These are phyloP conservation scores for Lasiodiplodia hormozganensis DNA, from an alignment of 2,329 filamentous ascomycete genomes.

Conservation along the genomic window DNA sequence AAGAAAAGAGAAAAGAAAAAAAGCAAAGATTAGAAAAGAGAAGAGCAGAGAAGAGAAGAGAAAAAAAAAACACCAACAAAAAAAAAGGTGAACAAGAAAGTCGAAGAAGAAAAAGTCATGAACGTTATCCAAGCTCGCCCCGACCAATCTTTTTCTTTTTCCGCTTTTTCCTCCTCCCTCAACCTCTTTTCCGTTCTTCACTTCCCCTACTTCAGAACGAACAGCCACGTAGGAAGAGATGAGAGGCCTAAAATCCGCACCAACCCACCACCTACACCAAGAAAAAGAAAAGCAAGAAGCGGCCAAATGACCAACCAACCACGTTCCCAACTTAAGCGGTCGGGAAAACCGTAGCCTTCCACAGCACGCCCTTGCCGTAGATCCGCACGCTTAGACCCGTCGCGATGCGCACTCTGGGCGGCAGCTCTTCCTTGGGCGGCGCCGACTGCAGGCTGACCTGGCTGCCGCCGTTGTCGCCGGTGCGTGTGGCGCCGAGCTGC, in stretches of 20 bases:
- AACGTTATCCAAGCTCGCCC: conserved; percentile 15
- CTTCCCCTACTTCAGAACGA: background rate
- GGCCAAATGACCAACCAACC: background rate
- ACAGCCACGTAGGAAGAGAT: too few relatives aligned
- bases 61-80: background rate
- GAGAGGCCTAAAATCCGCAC: background rate
- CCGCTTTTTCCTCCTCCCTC: background rate
- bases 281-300: background rate
- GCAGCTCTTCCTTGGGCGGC: conserved; percentile 47
- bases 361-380: conserved; percentile 55
- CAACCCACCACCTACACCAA: background rate
- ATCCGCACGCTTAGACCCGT: conserved; percentile 57
- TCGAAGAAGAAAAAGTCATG: background rate
- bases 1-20: background rate
- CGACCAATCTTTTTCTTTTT: background rate
- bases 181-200: background rate
- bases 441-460: conserved; percentile 26
- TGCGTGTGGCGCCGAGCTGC: conserved; percentile 5
- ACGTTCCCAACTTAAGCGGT: background rate
- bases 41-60: background rate
- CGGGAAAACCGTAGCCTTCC: conserved; percentile 55
- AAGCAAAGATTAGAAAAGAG: background rate
- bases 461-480: conserved; percentile 23
- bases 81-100: conserved; percentile 6
- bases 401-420: conserved; percentile 55